phyloP scores from a whole-genome alignment of 176 grass and related monocot genomes.

The barley (Hordeum vulgare) region DNA sequence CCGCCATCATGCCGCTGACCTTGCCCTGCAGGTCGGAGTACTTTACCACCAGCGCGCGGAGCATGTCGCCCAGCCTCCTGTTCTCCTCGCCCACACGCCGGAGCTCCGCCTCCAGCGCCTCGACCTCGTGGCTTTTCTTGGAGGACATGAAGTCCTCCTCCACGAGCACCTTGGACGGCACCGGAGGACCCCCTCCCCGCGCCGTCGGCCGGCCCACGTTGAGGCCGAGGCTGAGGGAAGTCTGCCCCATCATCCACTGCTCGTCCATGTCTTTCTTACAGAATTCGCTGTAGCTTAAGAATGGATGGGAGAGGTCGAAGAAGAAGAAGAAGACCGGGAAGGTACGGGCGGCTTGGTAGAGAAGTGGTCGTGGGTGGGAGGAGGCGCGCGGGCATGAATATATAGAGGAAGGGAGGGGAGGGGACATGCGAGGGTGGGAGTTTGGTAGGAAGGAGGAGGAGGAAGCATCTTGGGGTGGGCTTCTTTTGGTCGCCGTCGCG shows the following conservation, averaged over 20 bases:
- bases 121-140: constrained; percentile 35
- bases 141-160: constrained; percentile 46
- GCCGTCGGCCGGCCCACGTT: constrained; percentile 38
- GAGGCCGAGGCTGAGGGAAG: constrained; percentile 56
- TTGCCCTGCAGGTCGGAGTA: constrained; percentile 42
- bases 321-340: not conserved
- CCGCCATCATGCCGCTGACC: constrained; percentile 34
- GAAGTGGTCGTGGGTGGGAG: not conserved
- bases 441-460: not conserved
- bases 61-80: constrained; percentile 45
- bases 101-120: constrained; percentile 50
- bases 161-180: constrained; percentile 22
- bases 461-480: constrained; percentile 25
- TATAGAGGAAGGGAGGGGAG: constrained; percentile 5
- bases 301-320: too few species aligned
- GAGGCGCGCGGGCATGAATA: not conserved
- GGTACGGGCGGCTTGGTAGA: not conserved
- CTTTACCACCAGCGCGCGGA: constrained; percentile 42
- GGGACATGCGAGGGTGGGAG: too few species aligned
- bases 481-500: not conserved
- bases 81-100: constrained; percentile 59
- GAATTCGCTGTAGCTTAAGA: too few species aligned
- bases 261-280: constrained; percentile 25
- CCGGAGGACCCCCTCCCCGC: not conserved
- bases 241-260: constrained; percentile 46